Evolutionary conservation across 108 stramenopile species (phyloP).

Genomic region (Skeletonema costatum): DNA sequence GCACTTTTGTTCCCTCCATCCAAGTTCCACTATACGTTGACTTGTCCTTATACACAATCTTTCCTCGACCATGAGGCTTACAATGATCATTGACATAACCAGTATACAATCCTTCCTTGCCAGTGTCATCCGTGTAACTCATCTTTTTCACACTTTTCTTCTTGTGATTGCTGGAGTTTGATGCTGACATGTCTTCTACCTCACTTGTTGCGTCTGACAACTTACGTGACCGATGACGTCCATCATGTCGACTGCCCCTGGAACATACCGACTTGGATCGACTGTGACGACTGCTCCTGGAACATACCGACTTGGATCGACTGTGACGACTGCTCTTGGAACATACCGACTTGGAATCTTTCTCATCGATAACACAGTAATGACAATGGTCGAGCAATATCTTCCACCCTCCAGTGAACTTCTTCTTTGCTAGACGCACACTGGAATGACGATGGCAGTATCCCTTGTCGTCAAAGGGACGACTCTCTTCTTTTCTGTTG

Average conservation of each 20-base stretch:
- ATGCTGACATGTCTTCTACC: neutral
- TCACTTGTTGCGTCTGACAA: neutral
- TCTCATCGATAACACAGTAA: conserved; percentile 26
- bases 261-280: conserved; percentile 7
- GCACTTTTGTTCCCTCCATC: conserved; percentile 34
- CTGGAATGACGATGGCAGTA: conserved; percentile 31
- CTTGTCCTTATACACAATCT: conserved; percentile 22
- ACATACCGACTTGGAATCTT: neutral
- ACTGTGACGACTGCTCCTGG: neutral
- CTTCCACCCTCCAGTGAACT: conserved; percentile 44
- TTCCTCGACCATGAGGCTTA: conserved; percentile 37
- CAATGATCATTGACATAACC: conserved; percentile 33
- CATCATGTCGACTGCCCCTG: conserved; percentile 7
- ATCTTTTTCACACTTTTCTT: conserved; percentile 34
- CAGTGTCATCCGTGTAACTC: conserved; percentile 16
- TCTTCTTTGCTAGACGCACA: conserved; percentile 44
- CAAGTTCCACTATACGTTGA: conserved; percentile 20
- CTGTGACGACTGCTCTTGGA: neutral
- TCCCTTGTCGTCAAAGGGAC: neutral
- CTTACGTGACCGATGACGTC: neutral
- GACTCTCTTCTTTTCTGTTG: neutral
- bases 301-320: conserved; percentile 3
- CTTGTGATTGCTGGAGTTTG: neutral
- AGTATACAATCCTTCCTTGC: conserved; percentile 29
- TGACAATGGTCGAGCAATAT: conserved; percentile 34